Base-by-base conservation (phyloP, 805 yeast genomes). In the Metschnikowia gruessii region DNA sequence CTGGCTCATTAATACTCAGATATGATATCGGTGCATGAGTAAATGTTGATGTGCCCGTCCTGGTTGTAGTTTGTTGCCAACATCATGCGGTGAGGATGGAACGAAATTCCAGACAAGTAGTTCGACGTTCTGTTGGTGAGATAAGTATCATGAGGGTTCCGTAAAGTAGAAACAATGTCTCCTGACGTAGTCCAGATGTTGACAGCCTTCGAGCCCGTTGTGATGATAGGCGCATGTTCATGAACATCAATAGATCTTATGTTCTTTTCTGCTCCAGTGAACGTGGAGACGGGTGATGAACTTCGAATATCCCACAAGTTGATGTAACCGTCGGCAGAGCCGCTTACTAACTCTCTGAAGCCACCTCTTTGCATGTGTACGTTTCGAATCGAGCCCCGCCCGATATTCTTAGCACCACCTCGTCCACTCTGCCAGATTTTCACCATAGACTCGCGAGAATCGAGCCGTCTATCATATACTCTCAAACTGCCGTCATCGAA, bases 301-400 rank as follows among this genome's bases (percentile, higher is more conserved):
- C 72, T 62, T 49, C 99, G 74, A 26, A 94, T 84, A 66, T 94
- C 99, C 98, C 98, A 94, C 21, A 94, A 63, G 46, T 84, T 86
- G 3, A 94, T 85, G 37, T 75, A 71, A 1, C 99, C 97, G 59
- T 87, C 94, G 0, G 86, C 69, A 8, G 85, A 76, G 0, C 95
- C 98, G 52, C 92, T 82, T 2, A 85, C 85, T 38, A 94, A 74
- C 61, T 94, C 99, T 46, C 99, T 75, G 57, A 81, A 81, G 0
- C 99, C 99, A 32, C 99, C 99, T 57, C 99, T 76, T 70, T 94
- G 99, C 95, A 94, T 85, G 59, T 88, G 96, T 9, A 91, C 82
- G 55, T 86, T 88, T 38, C 82, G 72, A 36, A 92, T 81, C 57
- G 88, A 76, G 2, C 81, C 75, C 46, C 73, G 72, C 4, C 68